Conservation (phyloP, 495 filamentous ascomycete species). For the Daldinia vernicosa region DNA sequence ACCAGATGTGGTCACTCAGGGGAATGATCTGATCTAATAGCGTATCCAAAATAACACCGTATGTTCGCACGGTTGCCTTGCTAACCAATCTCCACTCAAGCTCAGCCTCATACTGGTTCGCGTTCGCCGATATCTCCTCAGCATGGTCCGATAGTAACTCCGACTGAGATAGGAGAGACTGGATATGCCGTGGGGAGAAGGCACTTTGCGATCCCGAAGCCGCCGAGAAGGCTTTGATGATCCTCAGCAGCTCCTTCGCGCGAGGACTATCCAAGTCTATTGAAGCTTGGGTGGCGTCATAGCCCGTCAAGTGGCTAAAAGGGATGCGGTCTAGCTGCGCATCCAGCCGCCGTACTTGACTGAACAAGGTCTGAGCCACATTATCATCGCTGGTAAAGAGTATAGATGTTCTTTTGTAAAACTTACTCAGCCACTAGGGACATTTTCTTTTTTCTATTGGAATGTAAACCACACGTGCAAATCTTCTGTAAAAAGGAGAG, state of each 20-base stretch:
- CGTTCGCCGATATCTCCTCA: slow-evolving; percentile 39
- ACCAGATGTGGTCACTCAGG: slow-evolving; percentile 83
- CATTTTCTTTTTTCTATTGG: slow-evolving; percentile 56
- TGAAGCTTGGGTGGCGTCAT: slow-evolving; percentile 44
- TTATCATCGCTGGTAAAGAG: slow-evolving; percentile 11
- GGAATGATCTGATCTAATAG: slow-evolving; percentile 83
- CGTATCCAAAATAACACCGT: slow-evolving; percentile 76
- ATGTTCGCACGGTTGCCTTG: slow-evolving; percentile 86
- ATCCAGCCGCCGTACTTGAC: slow-evolving; percentile 82
- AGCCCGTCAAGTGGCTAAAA: slow-evolving; percentile 47
- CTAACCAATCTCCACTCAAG: slow-evolving; percentile 87
- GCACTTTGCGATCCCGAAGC: slow-evolving; percentile 65
- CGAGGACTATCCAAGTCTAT: slow-evolving; percentile 51
- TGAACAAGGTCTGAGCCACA: slow-evolving; percentile 49
- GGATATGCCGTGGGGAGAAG: slow-evolving; percentile 62
- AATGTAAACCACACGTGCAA: slow-evolving; percentile 9
- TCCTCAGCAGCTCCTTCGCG: slow-evolving; percentile 64
- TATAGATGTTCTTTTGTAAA: slow-evolving; percentile 15
- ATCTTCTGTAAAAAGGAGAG: slow-evolving; percentile 7
- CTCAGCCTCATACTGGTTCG: slow-evolving; percentile 68
- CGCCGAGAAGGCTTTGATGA: slow-evolving; percentile 74
- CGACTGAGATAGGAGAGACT: slow-evolving; percentile 67
- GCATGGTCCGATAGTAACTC: slow-evolving; percentile 49
- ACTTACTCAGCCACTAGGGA: slow-evolving; percentile 74
- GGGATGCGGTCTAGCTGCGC: slow-evolving; percentile 77